phyloP scores from a whole-genome alignment of 1,139 yeast species.

The Kodamaea sp. region DNA sequence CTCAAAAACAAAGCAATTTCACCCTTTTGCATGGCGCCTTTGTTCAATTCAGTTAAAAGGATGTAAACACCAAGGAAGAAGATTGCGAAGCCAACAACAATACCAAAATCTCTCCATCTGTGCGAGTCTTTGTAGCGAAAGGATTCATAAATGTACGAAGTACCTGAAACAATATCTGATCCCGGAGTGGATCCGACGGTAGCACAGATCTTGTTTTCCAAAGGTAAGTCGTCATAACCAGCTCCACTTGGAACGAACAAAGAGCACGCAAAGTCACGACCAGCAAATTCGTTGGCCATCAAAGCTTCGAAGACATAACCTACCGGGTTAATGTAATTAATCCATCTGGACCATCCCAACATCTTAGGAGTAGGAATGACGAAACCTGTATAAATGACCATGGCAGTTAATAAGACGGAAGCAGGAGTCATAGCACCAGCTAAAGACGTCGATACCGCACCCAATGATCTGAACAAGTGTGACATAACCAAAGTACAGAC shows the following conservation, averaged over 20 bases:
- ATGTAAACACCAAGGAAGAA: constrained; percentile 60
- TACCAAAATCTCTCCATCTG: constrained; percentile 86
- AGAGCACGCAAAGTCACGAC: constrained; percentile 43
- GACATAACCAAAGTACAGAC: constrained; percentile 65
- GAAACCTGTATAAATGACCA: constrained; percentile 77
- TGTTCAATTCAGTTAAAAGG: constrained; percentile 60
- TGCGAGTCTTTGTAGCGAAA: constrained; percentile 56
- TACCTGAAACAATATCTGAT: constrained; percentile 53
- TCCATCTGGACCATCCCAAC: constrained; percentile 82
- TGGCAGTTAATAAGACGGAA: constrained; percentile 56
- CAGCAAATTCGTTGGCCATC: constrained; percentile 61
- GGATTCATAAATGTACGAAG: constrained; percentile 48
- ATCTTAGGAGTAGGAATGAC: constrained; percentile 66
- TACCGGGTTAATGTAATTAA: constrained; percentile 70
- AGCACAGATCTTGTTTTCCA: constrained; percentile 54
- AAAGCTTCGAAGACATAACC: constrained; percentile 69
- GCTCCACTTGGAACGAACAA: constrained; percentile 55
- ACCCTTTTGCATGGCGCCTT: constrained; percentile 81
- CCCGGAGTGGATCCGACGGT: constrained; percentile 70
- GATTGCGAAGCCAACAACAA: constrained; percentile 54
- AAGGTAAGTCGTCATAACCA: constrained; percentile 37
- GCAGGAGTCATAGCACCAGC: constrained; percentile 77
- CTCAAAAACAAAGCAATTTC: constrained; percentile 70
- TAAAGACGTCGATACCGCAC: constrained; percentile 60
- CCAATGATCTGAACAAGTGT: constrained; percentile 70